Evolutionary conservation across 2,329 filamentous ascomycete species (phyloP), one percentile per base, ranked within the genome.

Genomic region (Talaromyces piceae): DNA sequence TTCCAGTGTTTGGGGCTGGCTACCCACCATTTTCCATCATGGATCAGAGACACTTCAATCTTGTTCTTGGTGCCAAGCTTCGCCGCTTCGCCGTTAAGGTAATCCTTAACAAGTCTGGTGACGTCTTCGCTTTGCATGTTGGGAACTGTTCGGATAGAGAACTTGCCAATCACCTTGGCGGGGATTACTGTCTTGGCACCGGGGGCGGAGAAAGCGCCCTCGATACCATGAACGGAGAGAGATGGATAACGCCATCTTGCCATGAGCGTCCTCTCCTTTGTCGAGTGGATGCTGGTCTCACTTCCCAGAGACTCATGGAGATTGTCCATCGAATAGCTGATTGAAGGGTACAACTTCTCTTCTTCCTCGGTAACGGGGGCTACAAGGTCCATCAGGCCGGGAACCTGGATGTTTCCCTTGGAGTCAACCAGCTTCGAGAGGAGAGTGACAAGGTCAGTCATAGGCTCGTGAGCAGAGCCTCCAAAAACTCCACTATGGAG

Each of bases 181-280:
- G 93, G 93, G 62, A 98, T 98, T 63, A 98, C 93, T 1, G 93
- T 98, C 81, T 98, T 98, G 52, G 91, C 93, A 44, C 93, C 93
- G 5, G 91, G 87, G 2, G 87, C 86, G 41, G 87, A 91, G 77
- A 95, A 98, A 47, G 90, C 93, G 54, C 93, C 93, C 73, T 98
- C 93, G 59, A 98, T 75, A 54, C 93, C 93, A 76, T 98, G 93
- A 39, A 98, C 77, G 22, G 91, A 96, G 51, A 98, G 80, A 11
- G 91, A 96, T 1, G 93, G 93, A 72, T 87, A 93, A 59, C 93
- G 82, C 93, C 94, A 98, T 63, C 93, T 86, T 49, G 85, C 89
- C 91, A 97, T 97, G 54, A 98, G 82, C 2, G 91, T 95, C 47
- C 79, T 75, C 74, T 96, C 91, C 76, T 96, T 96, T 70, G 91